phyloP scores from a whole-genome alignment of 129 eudicot species.

The Kitagawia praeruptora region DNA sequence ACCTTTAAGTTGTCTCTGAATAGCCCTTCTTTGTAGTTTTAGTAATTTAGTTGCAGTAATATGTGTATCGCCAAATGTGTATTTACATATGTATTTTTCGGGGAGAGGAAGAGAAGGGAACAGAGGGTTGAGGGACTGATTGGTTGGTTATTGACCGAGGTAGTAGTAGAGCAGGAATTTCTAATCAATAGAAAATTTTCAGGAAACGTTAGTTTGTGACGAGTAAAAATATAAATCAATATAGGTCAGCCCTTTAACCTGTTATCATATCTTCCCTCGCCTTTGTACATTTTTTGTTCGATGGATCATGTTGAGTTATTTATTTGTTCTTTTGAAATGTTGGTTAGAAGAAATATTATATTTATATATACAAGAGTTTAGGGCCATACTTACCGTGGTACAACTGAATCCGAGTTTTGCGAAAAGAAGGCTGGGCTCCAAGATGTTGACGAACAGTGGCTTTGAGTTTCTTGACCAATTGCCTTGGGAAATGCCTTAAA shows the following conservation, averaged over 20 bases:
- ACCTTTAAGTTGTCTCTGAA: not conserved
- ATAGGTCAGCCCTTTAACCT: not conserved
- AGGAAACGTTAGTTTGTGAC: not conserved
- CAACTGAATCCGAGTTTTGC: no score
- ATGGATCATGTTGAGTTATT: not conserved
- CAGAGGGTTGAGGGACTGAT: conserved; percentile 2
- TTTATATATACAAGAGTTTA: no score
- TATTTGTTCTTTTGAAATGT: not conserved
- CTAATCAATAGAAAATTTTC: conserved; percentile 27
- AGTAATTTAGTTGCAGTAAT: not conserved
- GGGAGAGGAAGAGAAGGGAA: not conserved
- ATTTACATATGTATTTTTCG: not conserved
- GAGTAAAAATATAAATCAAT: not conserved
- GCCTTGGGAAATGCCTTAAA: no score
- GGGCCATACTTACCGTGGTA: not conserved
- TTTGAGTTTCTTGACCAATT: no score
- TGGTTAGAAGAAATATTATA: not conserved
- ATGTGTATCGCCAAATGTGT: not conserved
- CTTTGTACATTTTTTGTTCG: not conserved
- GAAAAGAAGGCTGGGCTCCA: no score
- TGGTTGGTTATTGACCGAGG: conserved; percentile 19
- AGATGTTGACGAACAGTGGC: no score
- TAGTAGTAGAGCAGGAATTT: not conserved
- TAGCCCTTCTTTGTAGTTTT: conserved; percentile 2
- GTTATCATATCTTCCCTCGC: not conserved